Evolutionary conservation across 345 rosid species (phyloP), one percentile per base, ranked within the genome.

Genomic region (Boechera stricta): DNA sequence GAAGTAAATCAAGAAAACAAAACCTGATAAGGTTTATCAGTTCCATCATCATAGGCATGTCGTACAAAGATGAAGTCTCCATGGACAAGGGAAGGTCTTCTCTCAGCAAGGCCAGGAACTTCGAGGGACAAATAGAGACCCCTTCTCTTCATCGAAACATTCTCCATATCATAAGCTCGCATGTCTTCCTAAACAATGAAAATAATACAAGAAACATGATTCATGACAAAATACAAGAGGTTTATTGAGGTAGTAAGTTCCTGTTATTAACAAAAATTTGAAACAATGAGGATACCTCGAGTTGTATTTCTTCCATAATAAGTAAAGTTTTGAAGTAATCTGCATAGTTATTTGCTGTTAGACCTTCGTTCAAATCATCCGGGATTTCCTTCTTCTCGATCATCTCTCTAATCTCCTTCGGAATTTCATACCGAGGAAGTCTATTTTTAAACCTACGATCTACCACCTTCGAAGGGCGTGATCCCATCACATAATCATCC

Each of bases 101-200:
- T 87, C 90, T 94, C 98, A 66, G 98, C 98, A 51, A 94, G 92
- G 47, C 97, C 98, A 12, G 91, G 94, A 67, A 94, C 96, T 73
- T 64, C 69, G 57, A 94, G 97, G 18, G 94, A 70, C 76, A 90
- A 77, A 63, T 32, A 85, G 29, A 59, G 53, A 67, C 97, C 89
- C 64, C 67, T 88, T 82, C 77, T 86, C 80, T 56, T 82, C 93
- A 92, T 83, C 4, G 72, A 28, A 38, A 92, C 88, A 71, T 70
- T 63, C 82, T 86, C 97, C 97, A 94, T 88, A 73, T 81, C 85
- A 82, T 90, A 80, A 58, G 83, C 71, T 79, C 88, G 85, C 95
- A 94, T 89, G 72, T 87, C 95, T 81, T 90, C 87, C 98, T 92
- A 84, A 61, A 80, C 7, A 51, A 56, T 62, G 31, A 67, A 58